phyloP scores from a whole-genome alignment of 169 alveolate genomes.

The Pseudocohnilembus persalinus region DNA sequence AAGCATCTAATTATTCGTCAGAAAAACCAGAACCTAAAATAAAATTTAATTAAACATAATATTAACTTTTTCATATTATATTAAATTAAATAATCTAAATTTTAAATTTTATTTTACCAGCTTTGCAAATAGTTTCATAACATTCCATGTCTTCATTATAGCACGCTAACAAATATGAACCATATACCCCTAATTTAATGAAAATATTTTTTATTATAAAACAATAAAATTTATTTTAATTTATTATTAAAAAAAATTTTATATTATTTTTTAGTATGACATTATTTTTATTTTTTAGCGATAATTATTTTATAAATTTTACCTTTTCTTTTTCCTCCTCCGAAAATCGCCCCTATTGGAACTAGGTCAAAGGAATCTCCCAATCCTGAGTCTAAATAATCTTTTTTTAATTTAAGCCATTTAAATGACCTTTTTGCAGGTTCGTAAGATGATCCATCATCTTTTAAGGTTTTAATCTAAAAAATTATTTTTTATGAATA shows the following conservation, averaged over 20 bases:
- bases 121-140: conserved; percentile 94
- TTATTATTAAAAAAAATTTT: too few relatives aligned
- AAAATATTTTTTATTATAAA: too few relatives aligned
- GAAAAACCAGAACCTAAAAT: conserved; percentile 98
- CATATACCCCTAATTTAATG: too few relatives aligned
- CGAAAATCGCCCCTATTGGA: conserved; percentile 98
- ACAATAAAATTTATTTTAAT: too few relatives aligned
- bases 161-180: conserved; percentile 96
- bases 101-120: too few relatives aligned
- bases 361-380: conserved; percentile 98
- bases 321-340: conserved; percentile 95
- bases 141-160: conserved; percentile 94
- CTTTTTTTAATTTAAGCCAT: conserved; percentile 99
- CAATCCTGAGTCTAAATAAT: conserved; percentile 92
- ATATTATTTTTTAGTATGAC: too few relatives aligned
- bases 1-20: conserved; percentile 88
- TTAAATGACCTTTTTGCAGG: conserved; percentile 97
- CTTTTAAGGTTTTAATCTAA: conserved; percentile 89
- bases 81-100: too few relatives aligned
- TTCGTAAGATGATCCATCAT: conserved; percentile 94
- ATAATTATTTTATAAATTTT: too few relatives aligned
- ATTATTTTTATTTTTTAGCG: too few relatives aligned
- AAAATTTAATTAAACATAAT: too few relatives aligned
- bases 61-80: too few relatives aligned
- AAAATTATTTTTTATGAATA: background rate